Base-by-base conservation (phyloP, 2,329 filamentous ascomycete genomes). In the Cercospora sp. region DNA sequence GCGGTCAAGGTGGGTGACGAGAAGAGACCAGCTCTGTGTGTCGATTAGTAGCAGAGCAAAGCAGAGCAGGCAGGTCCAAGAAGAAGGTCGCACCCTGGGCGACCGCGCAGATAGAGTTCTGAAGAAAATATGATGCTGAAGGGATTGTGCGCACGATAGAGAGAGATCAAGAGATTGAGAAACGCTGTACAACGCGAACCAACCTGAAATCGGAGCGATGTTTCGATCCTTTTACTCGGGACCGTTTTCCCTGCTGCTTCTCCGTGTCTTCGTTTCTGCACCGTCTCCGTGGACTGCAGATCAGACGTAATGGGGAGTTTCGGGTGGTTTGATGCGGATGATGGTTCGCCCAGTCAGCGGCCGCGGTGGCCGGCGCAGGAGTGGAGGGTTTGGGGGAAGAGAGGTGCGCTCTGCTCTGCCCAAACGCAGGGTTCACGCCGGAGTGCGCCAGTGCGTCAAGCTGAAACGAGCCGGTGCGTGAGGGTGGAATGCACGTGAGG, bases 21-120 rank as follows among this genome's bases (percentile, higher is more conserved):
- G 53, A 13, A 57, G 64, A 66, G 64, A 45, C 64, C 57, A 61
- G 64, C 58, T 61, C 55, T 28, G 63, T 43, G 53, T 21, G 16
- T 30, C 53, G 24, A 12, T 28, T 21, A 51, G 45, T 21, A 21
- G 45, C 18, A 6, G 8, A 21, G 43, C 16, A 45, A n/a, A 3
- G 40, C 43, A 49, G 43, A 18, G 43, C 45, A 51, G 18, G 18
- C 18, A 24, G 45, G 45, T 21, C 37, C 37, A 40, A 40, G 37
- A 40, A 40, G 49, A 16, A 53, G 49, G 49, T 53, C 49, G 49
- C 49, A n/a, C 10, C 49, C 24, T 21, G 49, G 24, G 49, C 18
- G 49, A 53, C 49, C 9, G 49, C 18, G 18, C 49, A 21, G 49
- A 26, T 21, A 12, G 7, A 26, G 24, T 13, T 53, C 49, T 21